Conservation (phyloP, 1,284 basidiomycete species). For the Papiliotrema terrestris region DNA sequence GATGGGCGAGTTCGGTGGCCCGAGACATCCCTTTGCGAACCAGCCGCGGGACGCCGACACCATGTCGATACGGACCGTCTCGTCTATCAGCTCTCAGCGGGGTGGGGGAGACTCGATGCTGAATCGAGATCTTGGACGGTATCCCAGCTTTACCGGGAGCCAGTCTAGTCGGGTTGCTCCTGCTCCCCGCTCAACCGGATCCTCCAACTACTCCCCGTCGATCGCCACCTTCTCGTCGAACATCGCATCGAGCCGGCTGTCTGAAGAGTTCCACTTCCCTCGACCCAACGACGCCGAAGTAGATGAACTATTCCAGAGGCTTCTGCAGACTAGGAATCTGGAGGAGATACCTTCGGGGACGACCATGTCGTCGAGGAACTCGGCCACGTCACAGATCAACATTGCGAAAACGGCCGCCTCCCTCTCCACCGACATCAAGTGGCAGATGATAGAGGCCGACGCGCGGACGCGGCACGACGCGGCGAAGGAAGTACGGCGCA, state of each 20-base stretch:
- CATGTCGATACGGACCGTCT: slow-evolving; percentile 30
- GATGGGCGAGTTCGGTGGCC: slow-evolving; percentile 26
- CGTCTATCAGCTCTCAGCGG: slow-evolving; percentile 17
- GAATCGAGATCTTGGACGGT: slow-evolving; percentile 33
- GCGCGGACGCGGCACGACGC: slow-evolving; percentile 75
- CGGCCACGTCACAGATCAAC: slow-evolving; percentile 25
- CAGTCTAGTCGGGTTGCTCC: not conserved
- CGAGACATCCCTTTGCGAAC: slow-evolving; percentile 21
- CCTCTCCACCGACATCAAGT: slow-evolving; percentile 79
- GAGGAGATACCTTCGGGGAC: slow-evolving; percentile 29
- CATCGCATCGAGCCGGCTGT: slow-evolving; percentile 11
- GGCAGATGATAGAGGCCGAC: slow-evolving; percentile 83
- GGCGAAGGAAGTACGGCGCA: slow-evolving; percentile 59
- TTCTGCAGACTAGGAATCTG: slow-evolving; percentile 65
- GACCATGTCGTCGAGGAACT: slow-evolving; percentile 23
- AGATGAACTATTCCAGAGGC: slow-evolving; percentile 69
- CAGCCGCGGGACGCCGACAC: slow-evolving; percentile 30
- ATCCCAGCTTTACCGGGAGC: slow-evolving; percentile 23
- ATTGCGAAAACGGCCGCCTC: slow-evolving; percentile 37
- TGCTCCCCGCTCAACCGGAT: slow-evolving; percentile 1
- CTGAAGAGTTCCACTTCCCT: slow-evolving; percentile 67
- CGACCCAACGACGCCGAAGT: slow-evolving; percentile 73
- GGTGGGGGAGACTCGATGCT: slow-evolving; percentile 11
- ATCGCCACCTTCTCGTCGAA: slow-evolving; percentile 6
- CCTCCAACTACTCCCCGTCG: slow-evolving; percentile 14